phyloP scores from a whole-genome alignment of 148 eudicot species.

The Mesembryanthemum crystallinum region DNA sequence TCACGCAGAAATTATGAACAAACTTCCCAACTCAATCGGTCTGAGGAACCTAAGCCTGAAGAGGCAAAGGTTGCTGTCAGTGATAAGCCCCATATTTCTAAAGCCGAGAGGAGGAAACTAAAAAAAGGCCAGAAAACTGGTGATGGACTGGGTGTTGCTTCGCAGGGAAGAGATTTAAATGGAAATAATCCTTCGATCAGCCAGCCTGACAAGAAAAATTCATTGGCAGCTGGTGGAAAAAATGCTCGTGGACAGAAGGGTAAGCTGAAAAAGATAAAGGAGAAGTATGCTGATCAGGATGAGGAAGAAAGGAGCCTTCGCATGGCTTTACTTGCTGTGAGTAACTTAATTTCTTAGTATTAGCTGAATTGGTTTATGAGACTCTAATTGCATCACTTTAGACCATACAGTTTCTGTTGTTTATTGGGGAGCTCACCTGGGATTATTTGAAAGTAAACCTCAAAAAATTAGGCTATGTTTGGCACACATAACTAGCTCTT shows the following conservation, averaged over 20 bases:
- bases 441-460: not conserved
- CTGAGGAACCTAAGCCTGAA: conserved; percentile 40
- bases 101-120: conserved; percentile 86
- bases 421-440: not conserved
- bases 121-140: conserved; percentile 72
- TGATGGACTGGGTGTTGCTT: conserved; percentile 30
- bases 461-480: too few species aligned
- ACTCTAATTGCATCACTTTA: not conserved
- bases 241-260: conserved; percentile 83
- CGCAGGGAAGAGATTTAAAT: conserved; percentile 35
- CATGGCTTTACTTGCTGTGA: conserved; percentile 92
- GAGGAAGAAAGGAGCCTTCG: conserved; percentile 92
- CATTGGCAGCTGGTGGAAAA: conserved; percentile 58
- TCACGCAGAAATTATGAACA: conserved; percentile 51
- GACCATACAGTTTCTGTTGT: not conserved
- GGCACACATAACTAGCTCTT: too few species aligned
- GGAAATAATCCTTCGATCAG: conserved; percentile 30
- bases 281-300: conserved; percentile 95
- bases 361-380: conserved; percentile 11
- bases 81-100: conserved; percentile 81
- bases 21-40: conserved; percentile 33
- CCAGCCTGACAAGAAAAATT: conserved; percentile 42
- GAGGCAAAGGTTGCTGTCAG: conserved; percentile 38
- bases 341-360: conserved; percentile 27
- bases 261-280: conserved; percentile 94